A percentile compares a stretch with the other conserved stretches of the same genome.
Evolutionary conservation across 2,329 filamentous ascomycete genomes (phyloP).

Genomic region (Fonsecaea erecta): DNA sequence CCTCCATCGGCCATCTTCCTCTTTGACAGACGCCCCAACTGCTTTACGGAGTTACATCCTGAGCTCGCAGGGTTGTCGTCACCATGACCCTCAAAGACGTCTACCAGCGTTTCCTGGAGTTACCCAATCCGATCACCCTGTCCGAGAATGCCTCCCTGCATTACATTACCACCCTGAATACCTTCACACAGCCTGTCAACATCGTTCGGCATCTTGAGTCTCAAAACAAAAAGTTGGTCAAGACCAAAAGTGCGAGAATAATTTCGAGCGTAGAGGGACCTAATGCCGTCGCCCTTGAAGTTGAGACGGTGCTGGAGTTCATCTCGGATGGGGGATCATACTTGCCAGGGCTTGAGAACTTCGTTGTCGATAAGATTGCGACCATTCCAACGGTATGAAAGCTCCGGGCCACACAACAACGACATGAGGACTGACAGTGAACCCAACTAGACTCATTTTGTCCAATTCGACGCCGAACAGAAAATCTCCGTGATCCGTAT

Average conservation of each 20-base stretch:
- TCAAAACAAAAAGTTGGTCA: slow-evolving; percentile 70
- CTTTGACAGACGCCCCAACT: neutral
- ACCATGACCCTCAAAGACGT: slow-evolving; percentile 52
- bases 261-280: slow-evolving; percentile 74
- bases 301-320: slow-evolving; percentile 84
- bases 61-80: neutral
- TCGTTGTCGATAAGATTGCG: slow-evolving; percentile 80
- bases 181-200: slow-evolving; percentile 69
- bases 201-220: slow-evolving; percentile 81
- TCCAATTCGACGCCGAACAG: slow-evolving; percentile 74
- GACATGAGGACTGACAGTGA: slow-evolving; percentile 13
- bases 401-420: neutral
- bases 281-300: slow-evolving; percentile 73
- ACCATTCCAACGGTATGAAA: slow-evolving; percentile 77
- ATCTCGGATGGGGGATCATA: slow-evolving; percentile 79
- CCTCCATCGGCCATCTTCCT: neutral
- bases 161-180: slow-evolving; percentile 88
- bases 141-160: slow-evolving; percentile 71
- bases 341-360: slow-evolving; percentile 89
- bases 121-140: slow-evolving; percentile 67
- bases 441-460: slow-evolving; percentile 74
- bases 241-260: slow-evolving; percentile 80
- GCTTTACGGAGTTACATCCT: neutral
- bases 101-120: slow-evolving; percentile 74
- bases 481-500: slow-evolving; percentile 87